A percentile compares a stretch with the other conserved stretches of the same genome.
Evolutionary conservation across 2,329 filamentous ascomycete genomes (phyloP).

Genomic region (Fusarium veterinarium): DNA sequence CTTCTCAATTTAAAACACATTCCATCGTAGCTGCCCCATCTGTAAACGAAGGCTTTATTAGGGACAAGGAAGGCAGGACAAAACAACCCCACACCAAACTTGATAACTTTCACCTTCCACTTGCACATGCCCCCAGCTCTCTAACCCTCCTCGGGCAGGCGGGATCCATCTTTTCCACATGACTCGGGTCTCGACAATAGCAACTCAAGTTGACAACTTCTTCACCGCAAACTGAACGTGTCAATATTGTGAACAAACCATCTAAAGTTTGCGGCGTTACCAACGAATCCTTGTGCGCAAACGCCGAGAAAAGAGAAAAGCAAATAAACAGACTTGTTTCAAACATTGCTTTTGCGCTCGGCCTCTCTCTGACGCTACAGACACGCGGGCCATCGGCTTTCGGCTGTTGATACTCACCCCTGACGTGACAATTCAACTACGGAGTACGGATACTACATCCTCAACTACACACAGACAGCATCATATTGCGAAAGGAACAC

Average conservation of each 20-base stretch:
- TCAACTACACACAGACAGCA: neutral
- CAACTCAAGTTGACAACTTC: constrained; percentile 3
- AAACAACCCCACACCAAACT: neutral
- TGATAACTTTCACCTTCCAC: neutral
- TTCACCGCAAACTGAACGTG: constrained; percentile 10
- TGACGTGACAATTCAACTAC: constrained; percentile 9
- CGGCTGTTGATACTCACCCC: neutral
- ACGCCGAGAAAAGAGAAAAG: neutral
- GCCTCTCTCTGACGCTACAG: neutral
- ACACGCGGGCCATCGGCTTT: neutral
- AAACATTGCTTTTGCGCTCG: neutral
- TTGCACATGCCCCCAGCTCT: neutral
- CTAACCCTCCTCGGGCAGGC: constrained; percentile 13
- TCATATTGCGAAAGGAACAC: neutral
- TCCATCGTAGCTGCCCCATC: neutral
- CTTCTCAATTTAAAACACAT: neutral
- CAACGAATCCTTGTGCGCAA: neutral
- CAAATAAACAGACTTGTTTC: neutral
- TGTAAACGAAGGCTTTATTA: neutral
- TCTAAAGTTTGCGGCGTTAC: neutral
- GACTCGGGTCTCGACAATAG: neutral
- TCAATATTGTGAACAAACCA: neutral
- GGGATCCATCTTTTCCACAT: constrained; percentile 13
- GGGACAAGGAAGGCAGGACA: neutral
- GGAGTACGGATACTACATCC: constrained; percentile 7